Evolutionary conservation across 306 rosid species (phyloP).

Genomic region (Quercus aquifolioides): DNA sequence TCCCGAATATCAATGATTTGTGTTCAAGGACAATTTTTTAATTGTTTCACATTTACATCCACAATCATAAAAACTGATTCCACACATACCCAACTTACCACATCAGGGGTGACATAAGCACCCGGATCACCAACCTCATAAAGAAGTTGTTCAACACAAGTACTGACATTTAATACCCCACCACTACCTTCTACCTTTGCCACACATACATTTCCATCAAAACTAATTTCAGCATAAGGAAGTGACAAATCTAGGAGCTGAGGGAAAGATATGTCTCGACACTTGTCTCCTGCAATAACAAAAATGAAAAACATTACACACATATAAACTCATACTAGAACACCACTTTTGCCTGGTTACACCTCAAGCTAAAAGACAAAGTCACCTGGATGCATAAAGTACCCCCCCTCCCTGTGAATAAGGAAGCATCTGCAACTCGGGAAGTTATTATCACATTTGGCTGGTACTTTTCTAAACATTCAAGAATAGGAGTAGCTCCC

Average conservation of each 20-base stretch:
- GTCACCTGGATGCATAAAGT: constrained; percentile 91
- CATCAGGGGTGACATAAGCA: constrained; percentile 89
- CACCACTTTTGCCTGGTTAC: background rate
- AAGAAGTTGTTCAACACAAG: constrained; percentile 90
- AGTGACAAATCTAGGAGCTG: constrained; percentile 76
- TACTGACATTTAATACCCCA: constrained; percentile 68
- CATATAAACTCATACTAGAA: background rate
- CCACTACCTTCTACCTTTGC: constrained; percentile 87
- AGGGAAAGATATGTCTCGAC: constrained; percentile 56
- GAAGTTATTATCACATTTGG: constrained; percentile 87
- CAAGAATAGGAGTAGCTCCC: constrained; percentile 90
- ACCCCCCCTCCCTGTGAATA: constrained; percentile 63
- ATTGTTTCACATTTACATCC: background rate
- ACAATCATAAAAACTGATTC: background rate
- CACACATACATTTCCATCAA: constrained; percentile 66
- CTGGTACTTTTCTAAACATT: constrained; percentile 77
- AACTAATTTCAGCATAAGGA: constrained; percentile 80
- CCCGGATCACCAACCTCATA: constrained; percentile 87
- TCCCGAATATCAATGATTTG: constrained; percentile 74
- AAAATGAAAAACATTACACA: constrained; percentile 7
- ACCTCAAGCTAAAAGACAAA: background rate
- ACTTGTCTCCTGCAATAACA: constrained; percentile 60
- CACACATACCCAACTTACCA: constrained; percentile 46
- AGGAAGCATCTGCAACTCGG: constrained; percentile 88
- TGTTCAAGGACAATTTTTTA: constrained; percentile 16